Base-by-base conservation (phyloP, 768 basidiomycete species). In the Cystobasidiopsis lactophilus region DNA sequence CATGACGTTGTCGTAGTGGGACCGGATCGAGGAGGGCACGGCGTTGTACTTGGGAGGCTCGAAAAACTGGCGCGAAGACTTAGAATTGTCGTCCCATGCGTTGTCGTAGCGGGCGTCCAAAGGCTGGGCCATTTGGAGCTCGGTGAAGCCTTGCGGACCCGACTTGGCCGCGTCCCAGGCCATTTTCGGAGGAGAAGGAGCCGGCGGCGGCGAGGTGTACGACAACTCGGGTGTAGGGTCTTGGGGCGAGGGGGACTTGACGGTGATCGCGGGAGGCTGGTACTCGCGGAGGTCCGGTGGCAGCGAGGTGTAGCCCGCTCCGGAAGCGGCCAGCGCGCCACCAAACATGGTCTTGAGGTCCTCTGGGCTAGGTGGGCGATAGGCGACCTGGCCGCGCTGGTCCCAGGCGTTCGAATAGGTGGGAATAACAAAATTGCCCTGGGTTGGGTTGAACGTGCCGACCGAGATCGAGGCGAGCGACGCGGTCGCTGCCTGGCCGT, bases 151-250 rank as follows among this genome's bases (percentile, higher is more conserved):
- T 3, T 85, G 83, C 3, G 86, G 86, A 0, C 83, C 80, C 57
- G 83, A 79, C 18, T 78, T 56, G 18, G 79, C 76, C 10, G 84
- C 77, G 66, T 85, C 82, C 83, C 85, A 86, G n/a, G 73, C 63
- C 35, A 79, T 60, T 66, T 79, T 71, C 1, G 77, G 78, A 51
- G 76, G 79, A 24, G 79, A 82, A 13, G 66, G 59, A 27, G 75
- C 55, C 7, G 54, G 54, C 24, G 61, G 64, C 23, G 37, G 43
- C 23, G 45, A 7, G 7, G 7, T 9, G 23, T 37, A n/a, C 27
- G 51, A 16, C 30, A n/a, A 46, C 23, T 43, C 39, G 40, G 45
- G 37, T 16, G 7, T 35, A 7, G 7, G 9, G 9, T n/a, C 33
- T 41, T 45, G 46, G n/a, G 62, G 55, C 9, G 50, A 45, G 7